These are phyloP conservation scores for Bryoerythrophyllum caledonicum DNA, from an alignment of 225 moss, liverwort and hornwort species.

Conservation along the genomic window DNA sequence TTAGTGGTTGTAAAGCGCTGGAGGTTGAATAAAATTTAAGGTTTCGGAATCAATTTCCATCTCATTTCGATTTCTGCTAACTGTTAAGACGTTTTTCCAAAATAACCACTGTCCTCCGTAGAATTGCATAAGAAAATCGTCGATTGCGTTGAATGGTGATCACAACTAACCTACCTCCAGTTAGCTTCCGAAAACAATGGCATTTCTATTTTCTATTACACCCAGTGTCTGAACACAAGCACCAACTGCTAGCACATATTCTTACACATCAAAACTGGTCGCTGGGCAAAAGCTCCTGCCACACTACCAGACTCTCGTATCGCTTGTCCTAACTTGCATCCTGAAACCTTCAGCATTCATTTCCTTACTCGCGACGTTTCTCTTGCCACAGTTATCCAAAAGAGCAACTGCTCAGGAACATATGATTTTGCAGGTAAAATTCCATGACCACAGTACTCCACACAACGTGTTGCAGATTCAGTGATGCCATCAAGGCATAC, in stretches of 20 bases:
- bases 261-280: slow-evolving; percentile 33
- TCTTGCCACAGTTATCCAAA: slow-evolving; percentile 14
- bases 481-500: slow-evolving; percentile 18
- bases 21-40: no score
- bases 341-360: slow-evolving; percentile 20
- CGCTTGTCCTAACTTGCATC: background rate
- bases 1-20: no score
- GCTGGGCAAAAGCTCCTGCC: slow-evolving; percentile 20
- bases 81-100: no score
- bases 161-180: background rate
- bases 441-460: slow-evolving; percentile 25
- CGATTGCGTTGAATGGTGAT: background rate
- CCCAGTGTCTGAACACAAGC: background rate
- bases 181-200: background rate
- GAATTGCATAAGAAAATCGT: background rate
- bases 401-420: slow-evolving; percentile 20
- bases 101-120: no score
- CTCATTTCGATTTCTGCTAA: no score
- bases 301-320: slow-evolving; percentile 20
- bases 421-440: slow-evolving; percentile 17
- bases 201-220: background rate
- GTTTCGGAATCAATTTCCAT: no score
- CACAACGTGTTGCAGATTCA: slow-evolving; percentile 4
- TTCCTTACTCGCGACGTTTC: slow-evolving; percentile 8
- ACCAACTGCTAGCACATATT: slow-evolving; percentile 7